These are phyloP conservation scores for Biscogniauxia mediterranea DNA, from an alignment of 2,329 filamentous ascomycete species.

Conservation along the genomic window DNA sequence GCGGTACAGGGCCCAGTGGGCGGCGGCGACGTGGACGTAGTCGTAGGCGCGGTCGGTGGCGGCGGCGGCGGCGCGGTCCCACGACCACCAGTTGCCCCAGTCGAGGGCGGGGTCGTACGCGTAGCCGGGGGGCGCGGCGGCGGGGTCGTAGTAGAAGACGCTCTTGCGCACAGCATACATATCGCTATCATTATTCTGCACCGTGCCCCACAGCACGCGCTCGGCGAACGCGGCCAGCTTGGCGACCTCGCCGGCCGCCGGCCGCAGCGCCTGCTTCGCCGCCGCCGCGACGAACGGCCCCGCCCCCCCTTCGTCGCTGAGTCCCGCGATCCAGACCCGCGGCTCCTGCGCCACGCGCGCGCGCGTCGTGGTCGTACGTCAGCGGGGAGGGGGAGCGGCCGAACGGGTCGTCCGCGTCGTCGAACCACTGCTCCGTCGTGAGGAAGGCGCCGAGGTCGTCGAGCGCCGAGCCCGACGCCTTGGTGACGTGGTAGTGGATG, in stretches of 20 bases:
- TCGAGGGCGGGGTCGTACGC: conserved; percentile 42
- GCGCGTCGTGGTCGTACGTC: conserved; percentile 53
- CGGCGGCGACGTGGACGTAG: conserved; percentile 55
- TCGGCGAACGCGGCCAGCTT: conserved; percentile 55
- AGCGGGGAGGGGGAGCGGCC: conserved; percentile 53
- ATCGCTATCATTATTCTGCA: conserved; percentile 42
- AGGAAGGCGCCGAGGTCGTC: conserved; percentile 50
- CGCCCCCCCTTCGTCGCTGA: conserved; percentile 59
- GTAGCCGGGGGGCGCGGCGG: conserved; percentile 39
- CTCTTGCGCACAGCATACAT: conserved; percentile 53
- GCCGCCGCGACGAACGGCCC: conserved; percentile 54
- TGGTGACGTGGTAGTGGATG: conserved; percentile 56
- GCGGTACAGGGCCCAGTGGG: conserved; percentile 59
- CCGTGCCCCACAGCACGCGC: conserved; percentile 46
- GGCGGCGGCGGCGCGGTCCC: conserved; percentile 47
- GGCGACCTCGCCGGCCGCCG: conserved; percentile 45
- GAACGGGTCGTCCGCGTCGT: conserved; percentile 51
- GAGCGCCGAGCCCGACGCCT: conserved; percentile 43
- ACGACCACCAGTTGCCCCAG: conserved; percentile 52
- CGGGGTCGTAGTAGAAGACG: conserved; percentile 55
- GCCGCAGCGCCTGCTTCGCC: conserved; percentile 54
- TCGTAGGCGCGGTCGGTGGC: conserved; percentile 53
- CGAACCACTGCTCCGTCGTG: conserved; percentile 53
- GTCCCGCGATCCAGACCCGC: conserved; percentile 57
- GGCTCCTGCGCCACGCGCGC: conserved; percentile 44